Percentiles rank a stretch among this genome's conserved stretches.
Conservation (phyloP, 2,329 filamentous ascomycete genomes). For the Cladophialophora chaetospira region DNA sequence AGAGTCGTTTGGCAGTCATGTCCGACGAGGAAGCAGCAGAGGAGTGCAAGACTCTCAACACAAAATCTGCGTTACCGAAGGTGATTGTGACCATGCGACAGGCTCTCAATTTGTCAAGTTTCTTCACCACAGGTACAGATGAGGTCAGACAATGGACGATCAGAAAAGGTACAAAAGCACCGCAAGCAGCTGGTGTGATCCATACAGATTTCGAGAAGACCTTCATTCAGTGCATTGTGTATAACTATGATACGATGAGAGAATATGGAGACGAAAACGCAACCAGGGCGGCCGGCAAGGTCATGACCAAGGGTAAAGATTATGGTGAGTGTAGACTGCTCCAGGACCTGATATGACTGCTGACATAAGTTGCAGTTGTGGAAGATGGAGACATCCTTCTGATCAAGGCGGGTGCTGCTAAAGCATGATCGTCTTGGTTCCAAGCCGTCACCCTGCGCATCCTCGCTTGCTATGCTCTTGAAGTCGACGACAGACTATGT, state of each 20-base stretch:
- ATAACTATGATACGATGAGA: constrained; percentile 79
- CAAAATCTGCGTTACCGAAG: constrained; percentile 89
- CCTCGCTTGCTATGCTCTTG: not conserved
- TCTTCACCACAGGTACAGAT: constrained; percentile 95
- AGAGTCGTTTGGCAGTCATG: constrained; percentile 85
- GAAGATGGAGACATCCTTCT: constrained; percentile 67
- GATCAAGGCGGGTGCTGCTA: constrained; percentile 69
- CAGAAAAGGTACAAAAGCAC: constrained; percentile 93
- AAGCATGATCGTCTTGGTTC: constrained; percentile 36
- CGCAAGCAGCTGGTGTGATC: constrained; percentile 94
- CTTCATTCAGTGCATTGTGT: constrained; percentile 94
- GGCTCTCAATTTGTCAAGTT: constrained; percentile 83
- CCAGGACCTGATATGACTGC: not conserved
- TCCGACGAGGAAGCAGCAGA: constrained; percentile 73
- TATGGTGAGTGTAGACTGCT: constrained; percentile 65
- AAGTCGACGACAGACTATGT: too few species aligned
- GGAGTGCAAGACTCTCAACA: constrained; percentile 84
- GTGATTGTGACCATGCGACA: constrained; percentile 91
- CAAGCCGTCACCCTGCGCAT: not conserved
- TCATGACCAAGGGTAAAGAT: constrained; percentile 98
- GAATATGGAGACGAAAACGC: constrained; percentile 86
- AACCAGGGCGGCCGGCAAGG: constrained; percentile 90
- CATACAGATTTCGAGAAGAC: constrained; percentile 99
- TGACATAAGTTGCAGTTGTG: constrained; percentile 36
- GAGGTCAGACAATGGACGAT: constrained; percentile 99